Percentiles rank a stretch among this genome's conserved stretches.
Conservation (phyloP, 1,139 yeast species). For the Yamadazyma atlantica region DNA sequence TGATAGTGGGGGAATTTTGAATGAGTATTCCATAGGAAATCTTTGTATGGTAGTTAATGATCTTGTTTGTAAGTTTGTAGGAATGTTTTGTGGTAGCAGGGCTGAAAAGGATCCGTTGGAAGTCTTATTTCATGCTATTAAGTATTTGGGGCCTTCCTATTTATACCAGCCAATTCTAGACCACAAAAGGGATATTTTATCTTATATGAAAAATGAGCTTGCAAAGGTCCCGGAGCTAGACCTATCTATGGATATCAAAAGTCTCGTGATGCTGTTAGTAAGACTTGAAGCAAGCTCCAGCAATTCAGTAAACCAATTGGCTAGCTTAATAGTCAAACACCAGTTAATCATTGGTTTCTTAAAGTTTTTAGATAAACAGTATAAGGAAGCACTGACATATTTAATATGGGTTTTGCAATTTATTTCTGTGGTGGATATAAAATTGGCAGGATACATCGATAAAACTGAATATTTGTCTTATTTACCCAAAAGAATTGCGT, state of each 20-base stretch:
- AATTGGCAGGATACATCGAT: constrained; percentile 9
- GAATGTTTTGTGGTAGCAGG: constrained; percentile 5
- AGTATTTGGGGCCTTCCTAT: constrained; percentile 22
- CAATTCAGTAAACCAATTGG: constrained; percentile 5
- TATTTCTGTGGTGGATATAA: constrained; percentile 9
- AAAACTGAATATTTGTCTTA: constrained; percentile 16
- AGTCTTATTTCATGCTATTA: constrained; percentile 17
- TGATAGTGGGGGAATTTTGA: constrained; percentile 15
- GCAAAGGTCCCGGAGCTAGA: constrained; percentile 14
- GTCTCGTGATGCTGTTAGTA: constrained; percentile 14
- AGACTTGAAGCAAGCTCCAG: constrained; percentile 11
- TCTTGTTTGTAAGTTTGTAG: constrained; percentile 9
- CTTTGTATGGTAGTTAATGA: constrained; percentile 11
- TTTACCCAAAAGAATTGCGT: constrained; percentile 13
- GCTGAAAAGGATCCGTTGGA: constrained; percentile 11
- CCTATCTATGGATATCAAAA: constrained; percentile 13
- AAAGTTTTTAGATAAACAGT: constrained; percentile 10
- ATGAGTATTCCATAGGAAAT: constrained; percentile 20
- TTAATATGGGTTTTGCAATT: constrained; percentile 24
- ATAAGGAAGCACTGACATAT: constrained; percentile 9
- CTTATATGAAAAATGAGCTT: constrained; percentile 14
- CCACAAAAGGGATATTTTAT: constrained; percentile 5
- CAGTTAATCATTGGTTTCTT: constrained; percentile 15
- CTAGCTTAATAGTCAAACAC: constrained; percentile 7
- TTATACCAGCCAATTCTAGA: constrained; percentile 17